Evolutionary conservation across 768 basidiomycete species (phyloP), one percentile per base, ranked within the genome.

Genomic region (Phallus indusiatus): DNA sequence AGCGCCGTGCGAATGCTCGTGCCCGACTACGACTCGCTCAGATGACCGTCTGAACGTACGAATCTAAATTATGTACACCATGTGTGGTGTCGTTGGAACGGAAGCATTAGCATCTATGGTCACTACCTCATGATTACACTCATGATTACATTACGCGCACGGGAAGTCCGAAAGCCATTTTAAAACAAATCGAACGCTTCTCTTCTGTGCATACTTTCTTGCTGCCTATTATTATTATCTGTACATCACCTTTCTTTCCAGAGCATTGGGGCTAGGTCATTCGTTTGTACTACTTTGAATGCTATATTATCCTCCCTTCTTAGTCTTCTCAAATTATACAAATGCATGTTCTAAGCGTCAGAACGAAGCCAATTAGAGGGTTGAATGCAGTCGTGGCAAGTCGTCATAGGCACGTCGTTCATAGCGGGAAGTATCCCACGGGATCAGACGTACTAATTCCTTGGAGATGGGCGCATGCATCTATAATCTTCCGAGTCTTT

Each of bases 1-100:
- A 59, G 36, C 57, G 57, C 8, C 57, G 57, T 17, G 57, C 57
- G 3, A 59, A 59, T 35, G 28, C 48, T 20, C 57, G 57, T 22
- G 57, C 57, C 10, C 48, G 57, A 49, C 33, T 42, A 36, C 57
- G 57, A 33, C 18, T 51, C n/a, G n/a, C 56, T 36, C 57, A 47
- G 42, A 42, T 42, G 42, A 42, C 42, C 42, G n/a, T 42, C 12
- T 42, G n/a, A 42, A 42, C 2, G n/a, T 14, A 42, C 42, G 42
- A 42, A 42, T 42, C 5, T n/a, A 42, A 14, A n/a, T 42, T n/a
- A 42, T 14, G 42, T 42, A 11, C n/a, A 42, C n/a, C 42, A 42
- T n/a, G 14, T 42, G 42, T 42, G 14, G 12, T n/a, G 12, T n/a
- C 42, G 4, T 14, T n/a, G 42, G 42, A 10, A 12, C 42, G 42